Evolutionary conservation across 495 filamentous ascomycete species (phyloP), one percentile per base, ranked within the genome.

Genomic region (Talaromyces proteolyticus): DNA sequence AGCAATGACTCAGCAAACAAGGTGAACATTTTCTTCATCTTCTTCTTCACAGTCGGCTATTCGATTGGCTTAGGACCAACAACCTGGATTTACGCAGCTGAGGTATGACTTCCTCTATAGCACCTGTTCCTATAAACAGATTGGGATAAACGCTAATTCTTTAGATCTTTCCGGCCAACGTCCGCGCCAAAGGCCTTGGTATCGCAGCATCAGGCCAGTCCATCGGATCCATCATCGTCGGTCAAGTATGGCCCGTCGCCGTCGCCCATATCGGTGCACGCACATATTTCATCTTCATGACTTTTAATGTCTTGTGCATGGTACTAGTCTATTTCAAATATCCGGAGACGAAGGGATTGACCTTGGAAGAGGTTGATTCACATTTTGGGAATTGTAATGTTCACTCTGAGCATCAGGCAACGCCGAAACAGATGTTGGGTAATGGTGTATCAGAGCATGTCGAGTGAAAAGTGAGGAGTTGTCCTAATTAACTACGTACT

Each of bases 11-110:
- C 29, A 14, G 29, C 29, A 34, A 34, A 34, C 51, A 43, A 61
- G n/a, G 54, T 80, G 21, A 73, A 74, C 54, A 77, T 82, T 62
- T 78, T 78, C 54, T 72, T 78, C 41, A 69, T 80, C 23, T 83
- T 80, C 41, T 83, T 75, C 53, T 80, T 70, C 47, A 79, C 76
- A 16, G 56, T 46, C 60, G 59, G 59, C 48, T 64, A 12, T 59
- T 52, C 21, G 51, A 57, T 23, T 75, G 63, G 71, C 36, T 58
- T 78, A 12, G 77, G 75, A 0, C 66, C 76, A 17, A 76, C 78
- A 51, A 75, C 75, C 3, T 80, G 76, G 70, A 69, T 78, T 43
- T 78, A 79, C 47, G 71, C 64, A 57, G 65, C 74, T 14, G 78
- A 82, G 55, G 75, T 82, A 23, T 79, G 69, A 55, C 53, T 67